A percentile compares a stretch with the other conserved stretches of the same genome.
These are phyloP conservation scores for Backusella liffmaniae DNA, from an alignment of 192 early-diverging fungal species.

Conservation along the genomic window DNA sequence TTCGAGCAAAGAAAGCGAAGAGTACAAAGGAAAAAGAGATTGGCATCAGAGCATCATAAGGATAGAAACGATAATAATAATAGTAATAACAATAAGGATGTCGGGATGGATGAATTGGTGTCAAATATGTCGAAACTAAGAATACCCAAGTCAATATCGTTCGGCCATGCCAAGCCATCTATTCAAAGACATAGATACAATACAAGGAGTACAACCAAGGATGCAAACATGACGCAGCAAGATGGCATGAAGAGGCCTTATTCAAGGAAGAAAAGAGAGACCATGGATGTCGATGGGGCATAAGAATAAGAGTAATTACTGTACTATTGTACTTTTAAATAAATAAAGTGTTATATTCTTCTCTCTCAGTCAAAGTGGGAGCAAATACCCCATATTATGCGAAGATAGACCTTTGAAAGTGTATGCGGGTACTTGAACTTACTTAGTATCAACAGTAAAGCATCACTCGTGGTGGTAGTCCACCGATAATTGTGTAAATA, in stretches of 20 bases:
- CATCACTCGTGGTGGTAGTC: no score
- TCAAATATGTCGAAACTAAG: slow-evolving; percentile 11
- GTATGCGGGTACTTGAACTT: no score
- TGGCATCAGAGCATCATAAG: background rate
- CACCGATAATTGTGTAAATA: no score
- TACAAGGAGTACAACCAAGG: background rate
- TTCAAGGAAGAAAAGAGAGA: background rate
- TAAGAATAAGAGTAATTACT: no score
- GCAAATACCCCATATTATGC: no score
- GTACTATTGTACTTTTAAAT: no score
- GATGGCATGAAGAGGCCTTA: background rate
- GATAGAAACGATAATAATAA: background rate
- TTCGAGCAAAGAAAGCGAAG: slow-evolving; percentile 25
- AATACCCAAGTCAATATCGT: slow-evolving; percentile 24
- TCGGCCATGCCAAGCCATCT: slow-evolving; percentile 8
- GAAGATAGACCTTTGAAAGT: no score
- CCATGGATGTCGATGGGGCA: background rate
- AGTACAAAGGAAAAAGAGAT: slow-evolving; percentile 15
- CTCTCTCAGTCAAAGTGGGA: no score
- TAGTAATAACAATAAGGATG: background rate
- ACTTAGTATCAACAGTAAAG: no score
- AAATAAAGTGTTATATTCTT: no score
- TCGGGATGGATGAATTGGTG: slow-evolving; percentile 18
- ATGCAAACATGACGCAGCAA: background rate
- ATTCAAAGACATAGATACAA: background rate